Percentiles rank a stretch among this genome's conserved stretches.
Evolutionary conservation across 768 basidiomycete species (phyloP).

Genomic region (Amanita pseudoporphyria): DNA sequence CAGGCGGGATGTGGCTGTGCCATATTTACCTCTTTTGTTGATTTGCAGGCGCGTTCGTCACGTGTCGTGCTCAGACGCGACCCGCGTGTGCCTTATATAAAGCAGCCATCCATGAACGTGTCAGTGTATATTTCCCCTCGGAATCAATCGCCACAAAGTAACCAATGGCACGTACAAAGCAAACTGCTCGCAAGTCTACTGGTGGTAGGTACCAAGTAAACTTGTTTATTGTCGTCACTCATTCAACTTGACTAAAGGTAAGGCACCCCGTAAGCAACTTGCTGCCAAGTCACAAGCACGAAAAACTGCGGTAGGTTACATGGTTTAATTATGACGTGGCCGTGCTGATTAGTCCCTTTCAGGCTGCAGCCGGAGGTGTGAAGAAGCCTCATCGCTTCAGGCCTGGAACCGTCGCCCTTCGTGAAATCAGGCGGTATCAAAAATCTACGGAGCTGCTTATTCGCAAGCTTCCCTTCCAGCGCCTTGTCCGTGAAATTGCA

Average conservation of each 20-base stretch:
- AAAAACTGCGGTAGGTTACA: slow-evolving; percentile 47
- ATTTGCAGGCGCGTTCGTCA: slow-evolving; percentile 28
- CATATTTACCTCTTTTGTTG: slow-evolving; percentile 32
- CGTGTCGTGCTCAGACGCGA: slow-evolving; percentile 21
- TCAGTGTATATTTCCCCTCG: slow-evolving; percentile 3
- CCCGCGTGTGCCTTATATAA: neutral
- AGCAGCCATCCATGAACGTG: neutral
- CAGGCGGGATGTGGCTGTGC: slow-evolving; percentile 38
- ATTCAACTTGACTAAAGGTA: slow-evolving; percentile 26
- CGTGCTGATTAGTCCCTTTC: slow-evolving; percentile 21
- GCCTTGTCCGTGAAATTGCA: slow-evolving; percentile 90
- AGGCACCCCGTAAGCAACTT: slow-evolving; percentile 80
- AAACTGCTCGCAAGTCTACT: slow-evolving; percentile 84
- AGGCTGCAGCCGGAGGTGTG: slow-evolving; percentile 81
- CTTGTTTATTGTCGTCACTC: neutral
- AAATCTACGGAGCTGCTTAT: slow-evolving; percentile 91
- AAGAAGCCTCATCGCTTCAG: slow-evolving; percentile 94
- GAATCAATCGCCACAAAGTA: neutral
- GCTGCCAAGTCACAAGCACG: slow-evolving; percentile 54
- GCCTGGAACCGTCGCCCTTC: slow-evolving; percentile 86
- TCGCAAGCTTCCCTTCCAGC: slow-evolving; percentile 90
- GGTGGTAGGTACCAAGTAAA: slow-evolving; percentile 41
- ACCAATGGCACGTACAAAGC: slow-evolving; percentile 74
- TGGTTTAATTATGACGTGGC: slow-evolving; percentile 23
- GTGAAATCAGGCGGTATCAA: slow-evolving; percentile 88